These are phyloP conservation scores for Penicillium sp. DNA, from an alignment of 2,329 filamentous ascomycete genomes.

Conservation along the genomic window DNA sequence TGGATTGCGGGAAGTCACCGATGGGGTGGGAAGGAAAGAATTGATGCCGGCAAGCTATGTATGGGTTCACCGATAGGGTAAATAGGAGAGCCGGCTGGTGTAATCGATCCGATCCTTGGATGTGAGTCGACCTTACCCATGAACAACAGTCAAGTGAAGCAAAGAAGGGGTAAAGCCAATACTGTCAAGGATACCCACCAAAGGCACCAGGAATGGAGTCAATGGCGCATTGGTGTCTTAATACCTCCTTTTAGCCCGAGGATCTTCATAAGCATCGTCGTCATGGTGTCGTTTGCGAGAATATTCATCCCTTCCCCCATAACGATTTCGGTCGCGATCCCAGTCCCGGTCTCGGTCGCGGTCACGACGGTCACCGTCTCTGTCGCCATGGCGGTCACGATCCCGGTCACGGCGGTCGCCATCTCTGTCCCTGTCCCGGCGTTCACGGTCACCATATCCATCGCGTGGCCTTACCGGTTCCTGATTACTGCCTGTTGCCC, in stretches of 20 bases:
- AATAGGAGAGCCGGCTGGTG: slow-evolving; percentile 9
- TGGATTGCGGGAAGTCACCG: neutral
- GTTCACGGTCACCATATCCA: slow-evolving; percentile 47
- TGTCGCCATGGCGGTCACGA: slow-evolving; percentile 48
- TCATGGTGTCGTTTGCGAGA: slow-evolving; percentile 69
- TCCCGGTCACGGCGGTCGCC: slow-evolving; percentile 20
- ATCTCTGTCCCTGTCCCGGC: slow-evolving; percentile 18
- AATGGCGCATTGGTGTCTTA: slow-evolving; percentile 26
- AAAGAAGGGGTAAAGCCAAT: slow-evolving; percentile 21
- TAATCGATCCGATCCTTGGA: slow-evolving; percentile 7
- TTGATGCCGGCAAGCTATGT: neutral
- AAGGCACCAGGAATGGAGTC: slow-evolving; percentile 24
- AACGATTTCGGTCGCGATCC: slow-evolving; percentile 49
- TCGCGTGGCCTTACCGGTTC: slow-evolving; percentile 73
- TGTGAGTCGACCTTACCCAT: slow-evolving; percentile 39
- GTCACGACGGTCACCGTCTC: slow-evolving; percentile 55
- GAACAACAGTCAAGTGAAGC: slow-evolving; percentile 17
- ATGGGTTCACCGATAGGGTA: neutral
- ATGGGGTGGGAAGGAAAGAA: neutral
- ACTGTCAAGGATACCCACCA: slow-evolving; percentile 43
- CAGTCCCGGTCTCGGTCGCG: slow-evolving; percentile 53
- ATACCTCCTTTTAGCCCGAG: slow-evolving; percentile 58
- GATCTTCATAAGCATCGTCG: slow-evolving; percentile 75
- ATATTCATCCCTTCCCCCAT: slow-evolving; percentile 50
- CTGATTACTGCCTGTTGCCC: slow-evolving; percentile 71